Evolutionary conservation across 305 asterid genomes (phyloP), one percentile per base, ranked within the genome.

Genomic region (Fraxinus xanthoxyloides): DNA sequence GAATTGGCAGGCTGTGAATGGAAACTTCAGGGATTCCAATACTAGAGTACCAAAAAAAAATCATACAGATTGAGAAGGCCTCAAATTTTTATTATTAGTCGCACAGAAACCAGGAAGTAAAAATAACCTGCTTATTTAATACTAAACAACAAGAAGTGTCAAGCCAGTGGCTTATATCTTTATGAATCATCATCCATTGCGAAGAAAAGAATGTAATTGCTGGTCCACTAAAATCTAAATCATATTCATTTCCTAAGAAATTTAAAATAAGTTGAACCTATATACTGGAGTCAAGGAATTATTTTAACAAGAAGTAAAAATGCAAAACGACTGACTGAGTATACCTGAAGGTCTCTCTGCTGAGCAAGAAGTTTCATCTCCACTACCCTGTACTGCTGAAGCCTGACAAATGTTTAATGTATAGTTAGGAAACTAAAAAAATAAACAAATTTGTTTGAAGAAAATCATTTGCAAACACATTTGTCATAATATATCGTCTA

Each of bases 311-410:
- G 75, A 74, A 2, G 7, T 70, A 24, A 38, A 28, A 8, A 63
- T 31, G 23, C 0, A 35, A 23, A 30, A 75, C 48, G 69, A 61
- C 1, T 31, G 65, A 77, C 38, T 36, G 75, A 36, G 69, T 38
- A 83, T 87, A 94, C 97, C 97, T 92, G 97, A 87, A 94, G 94
- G 76, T 94, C 97, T 87, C 95, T 92, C 83, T 92, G 97, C 88
- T 94, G 97, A 77, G 98, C 97, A 59, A 94, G 91, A 92, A 94
- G 97, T 86, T 94, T 94, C 97, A 94, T 94, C 86, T 92, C 98
- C 84, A 93, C 97, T 79, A 93, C 95, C 80, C 92, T 92, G 87
- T 94, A 94, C 73, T 94, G 98, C 91, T 94, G 98, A 91, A 94
- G 92, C 79, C 98, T 94, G 92, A 84, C 76, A 79, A 80, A 77